Evolutionary conservation across 1,139 yeast species (phyloP), one percentile per base, ranked within the genome.

Genomic region (Candida sojae): DNA sequence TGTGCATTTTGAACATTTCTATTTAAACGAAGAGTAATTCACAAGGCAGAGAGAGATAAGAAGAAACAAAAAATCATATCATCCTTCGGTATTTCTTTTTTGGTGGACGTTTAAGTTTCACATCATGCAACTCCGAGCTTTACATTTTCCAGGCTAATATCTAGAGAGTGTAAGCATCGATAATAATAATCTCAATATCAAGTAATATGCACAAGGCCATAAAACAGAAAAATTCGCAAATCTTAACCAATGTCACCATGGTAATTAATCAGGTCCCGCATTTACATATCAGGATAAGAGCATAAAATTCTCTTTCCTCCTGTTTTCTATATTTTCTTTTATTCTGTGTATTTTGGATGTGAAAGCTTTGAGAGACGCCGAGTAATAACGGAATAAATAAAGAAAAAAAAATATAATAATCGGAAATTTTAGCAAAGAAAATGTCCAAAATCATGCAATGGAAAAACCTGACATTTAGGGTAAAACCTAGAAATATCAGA

Each of bases 81-180:
- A 21, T 39, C 17, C 35, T 31, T 11, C 21, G 21, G 21, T 17
- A 17, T 17, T 17, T 17, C 21, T 17, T 17, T 17, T 40, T 17
- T 17, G 3, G 21, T 17, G 21, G 21, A 17, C n/a, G 11, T 36
- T 36, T 40, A 23, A 31, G 43, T 40, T 40, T 40, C 43, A 40
- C 35, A 40, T 31, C 43, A 31, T 40, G 17, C 43, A 40, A 40
- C 43, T 40, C 42, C 36, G 42, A 39, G 30, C 42, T 30, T 31
- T 39, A 40, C 43, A 40, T 40, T 23, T 36, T 25, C 9, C 29
- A 11, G 12, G n/a, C 30, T 34, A 21, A 17, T 21, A 17, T 17
- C 2, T 17, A 17, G 3, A 17, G 21, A 17, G 21, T 12, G 26
- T 9, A 17, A 9, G 26, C 25, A 9, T 9, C 11, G 21, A 10